These are phyloP conservation scores for Chlorophyllum brunneum DNA, from an alignment of 768 basidiomycete genomes.

Conservation along the genomic window DNA sequence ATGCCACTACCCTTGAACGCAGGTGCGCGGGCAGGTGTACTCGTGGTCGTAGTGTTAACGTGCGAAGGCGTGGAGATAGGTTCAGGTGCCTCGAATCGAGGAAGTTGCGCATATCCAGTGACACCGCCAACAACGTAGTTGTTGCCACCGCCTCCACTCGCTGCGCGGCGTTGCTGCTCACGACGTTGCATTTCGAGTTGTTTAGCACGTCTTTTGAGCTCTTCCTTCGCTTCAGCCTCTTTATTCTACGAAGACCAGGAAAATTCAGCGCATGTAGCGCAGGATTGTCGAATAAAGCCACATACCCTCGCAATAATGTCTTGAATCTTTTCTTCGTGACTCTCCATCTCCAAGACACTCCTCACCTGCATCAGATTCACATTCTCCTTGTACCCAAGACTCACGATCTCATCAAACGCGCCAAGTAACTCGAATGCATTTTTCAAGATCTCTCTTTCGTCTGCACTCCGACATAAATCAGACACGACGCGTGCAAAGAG, in stretches of 20 bases:
- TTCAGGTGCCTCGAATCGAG: conserved; percentile 68
- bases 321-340: conserved; percentile 92
- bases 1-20: conserved; percentile 94
- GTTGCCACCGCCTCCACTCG: conserved; percentile 41
- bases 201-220: conserved; percentile 95
- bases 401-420: conserved; percentile 96
- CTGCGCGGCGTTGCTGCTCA: conserved; percentile 83
- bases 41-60: conserved; percentile 37
- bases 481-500: conserved; percentile 93
- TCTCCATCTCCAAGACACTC: conserved; percentile 84
- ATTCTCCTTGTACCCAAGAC: conserved; percentile 79
- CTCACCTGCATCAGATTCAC: conserved; percentile 77
- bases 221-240: conserved; percentile 98
- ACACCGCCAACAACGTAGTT: conserved; percentile 65
- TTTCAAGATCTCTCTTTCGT: conserved; percentile 85
- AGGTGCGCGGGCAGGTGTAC: conserved; percentile 56
- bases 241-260: conserved; percentile 67
- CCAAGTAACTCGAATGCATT: conserved; percentile 92
- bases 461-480: conserved; percentile 81
- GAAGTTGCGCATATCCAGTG: conserved; percentile 67
- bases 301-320: conserved; percentile 94
- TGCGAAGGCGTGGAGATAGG: conserved; percentile 32
- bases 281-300: conserved; percentile 12
- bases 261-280: conserved; percentile 3
- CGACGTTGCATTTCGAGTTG: conserved; percentile 97